Conservation (phyloP, 1,284 basidiomycete genomes). For the Phenoliferia sp. region DNA sequence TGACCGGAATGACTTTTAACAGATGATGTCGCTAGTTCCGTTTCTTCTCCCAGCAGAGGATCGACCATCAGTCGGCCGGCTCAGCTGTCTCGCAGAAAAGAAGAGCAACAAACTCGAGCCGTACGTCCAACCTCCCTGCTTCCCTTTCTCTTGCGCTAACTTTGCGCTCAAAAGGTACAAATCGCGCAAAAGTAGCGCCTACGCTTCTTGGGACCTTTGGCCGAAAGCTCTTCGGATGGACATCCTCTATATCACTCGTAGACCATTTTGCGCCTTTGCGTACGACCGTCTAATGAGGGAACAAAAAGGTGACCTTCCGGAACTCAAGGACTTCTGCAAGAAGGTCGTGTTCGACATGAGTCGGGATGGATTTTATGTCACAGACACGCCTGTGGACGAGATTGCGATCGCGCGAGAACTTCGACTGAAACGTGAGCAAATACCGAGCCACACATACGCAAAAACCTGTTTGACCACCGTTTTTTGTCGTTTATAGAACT, state of each 20-base stretch:
- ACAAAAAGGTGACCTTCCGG: conserved; percentile 3
- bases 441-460: no score
- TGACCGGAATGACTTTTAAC: not conserved
- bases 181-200: not conserved
- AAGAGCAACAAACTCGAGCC: conserved; percentile 6
- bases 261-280: conserved; percentile 23
- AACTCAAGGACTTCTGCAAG: conserved; percentile 16
- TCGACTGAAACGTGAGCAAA: no score
- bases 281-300: conserved; percentile 16
- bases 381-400: not conserved
- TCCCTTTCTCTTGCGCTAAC: not conserved
- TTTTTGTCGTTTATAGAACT: no score
- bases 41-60: conserved; percentile 28
- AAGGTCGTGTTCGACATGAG: not conserved
- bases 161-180: not conserved
- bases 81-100: conserved; percentile 22
- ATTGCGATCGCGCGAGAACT: no score
- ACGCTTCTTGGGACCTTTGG: not conserved
- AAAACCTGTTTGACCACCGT: no score
- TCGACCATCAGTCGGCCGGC: conserved; percentile 15
- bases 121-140: not conserved
- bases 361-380: not conserved
- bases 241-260: conserved; percentile 14
- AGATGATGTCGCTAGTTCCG: conserved; percentile 30
- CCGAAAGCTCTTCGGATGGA: not conserved